Conservation (phyloP, 2,329 filamentous ascomycete genomes). For the Penicillium palitans region DNA sequence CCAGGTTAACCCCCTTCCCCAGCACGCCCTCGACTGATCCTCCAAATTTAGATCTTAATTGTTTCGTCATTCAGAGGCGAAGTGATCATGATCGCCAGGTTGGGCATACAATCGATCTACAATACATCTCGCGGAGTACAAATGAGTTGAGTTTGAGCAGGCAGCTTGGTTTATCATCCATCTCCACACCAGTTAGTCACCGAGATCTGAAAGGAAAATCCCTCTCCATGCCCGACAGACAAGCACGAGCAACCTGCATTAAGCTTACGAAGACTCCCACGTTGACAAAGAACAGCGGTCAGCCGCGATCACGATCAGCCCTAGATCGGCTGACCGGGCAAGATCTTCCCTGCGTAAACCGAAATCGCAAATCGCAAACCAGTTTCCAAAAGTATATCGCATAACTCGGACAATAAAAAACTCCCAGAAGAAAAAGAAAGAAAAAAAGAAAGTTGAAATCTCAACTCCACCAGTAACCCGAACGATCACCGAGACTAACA, state of each 20-base stretch:
- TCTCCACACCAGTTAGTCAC: slow-evolving; percentile 1
- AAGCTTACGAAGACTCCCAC: slow-evolving; percentile 7
- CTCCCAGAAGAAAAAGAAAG: not conserved
- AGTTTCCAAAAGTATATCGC: not conserved
- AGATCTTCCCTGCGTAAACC: not conserved
- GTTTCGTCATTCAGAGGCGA: slow-evolving; percentile 5
- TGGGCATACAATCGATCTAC: slow-evolving; percentile 13
- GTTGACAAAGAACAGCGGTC: slow-evolving; percentile 13
- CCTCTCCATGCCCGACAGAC: not conserved
- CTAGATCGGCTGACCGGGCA: slow-evolving; percentile 4
- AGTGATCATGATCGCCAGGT: slow-evolving; percentile 1
- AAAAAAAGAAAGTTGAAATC: not conserved
- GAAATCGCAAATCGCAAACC: not conserved
- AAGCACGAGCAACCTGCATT: slow-evolving; percentile 1
- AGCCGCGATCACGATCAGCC: slow-evolving; percentile 12
- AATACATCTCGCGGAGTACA: not conserved
- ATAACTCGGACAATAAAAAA: slow-evolving; percentile 5
- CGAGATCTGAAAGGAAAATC: not conserved
- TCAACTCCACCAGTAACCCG: not conserved
- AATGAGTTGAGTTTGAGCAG: slow-evolving; percentile 3
- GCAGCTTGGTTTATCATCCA: not conserved
- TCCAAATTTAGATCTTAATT: slow-evolving; percentile 1
- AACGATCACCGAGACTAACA: not conserved
- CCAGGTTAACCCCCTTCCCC: not conserved
- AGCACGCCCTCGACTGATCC: not conserved